phyloP scores from a whole-genome alignment of 2,329 filamentous ascomycete genomes.

The Ophiostoma novo-ulmi region DNA sequence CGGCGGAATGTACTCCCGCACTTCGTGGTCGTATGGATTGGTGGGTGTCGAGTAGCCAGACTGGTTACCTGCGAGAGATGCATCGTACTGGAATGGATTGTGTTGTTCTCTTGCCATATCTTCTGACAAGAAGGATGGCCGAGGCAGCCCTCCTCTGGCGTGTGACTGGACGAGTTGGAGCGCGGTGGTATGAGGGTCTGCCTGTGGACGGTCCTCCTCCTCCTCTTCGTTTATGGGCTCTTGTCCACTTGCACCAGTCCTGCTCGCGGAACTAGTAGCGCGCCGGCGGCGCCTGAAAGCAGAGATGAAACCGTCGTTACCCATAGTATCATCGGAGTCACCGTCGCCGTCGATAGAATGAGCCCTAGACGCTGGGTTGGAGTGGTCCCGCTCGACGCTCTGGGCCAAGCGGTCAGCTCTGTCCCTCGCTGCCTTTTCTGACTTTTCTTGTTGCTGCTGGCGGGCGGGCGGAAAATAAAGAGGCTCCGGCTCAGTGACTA shows the following conservation, averaged over 20 bases:
- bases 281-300: constrained; percentile 15
- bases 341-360: constrained; percentile 30
- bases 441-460: constrained; percentile 28
- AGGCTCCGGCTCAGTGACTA: constrained; percentile 20
- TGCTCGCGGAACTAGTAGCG: background rate
- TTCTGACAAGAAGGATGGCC: background rate
- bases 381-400: constrained; percentile 33
- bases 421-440: constrained; percentile 35
- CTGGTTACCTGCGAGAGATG: constrained; percentile 21
- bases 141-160: constrained; percentile 11
- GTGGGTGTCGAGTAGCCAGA: constrained; percentile 35
- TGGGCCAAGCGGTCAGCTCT: constrained; percentile 36
- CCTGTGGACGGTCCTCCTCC: background rate
- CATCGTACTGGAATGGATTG: constrained; percentile 26
- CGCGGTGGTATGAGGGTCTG: constrained; percentile 24
- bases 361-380: constrained; percentile 31
- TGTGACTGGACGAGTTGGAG: constrained; percentile 28
- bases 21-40: constrained; percentile 56
- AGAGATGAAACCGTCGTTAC: constrained; percentile 14
- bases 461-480: constrained; percentile 24
- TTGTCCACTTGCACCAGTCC: background rate
- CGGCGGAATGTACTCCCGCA: constrained; percentile 54
- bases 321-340: constrained; percentile 22
- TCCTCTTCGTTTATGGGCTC: constrained; percentile 3
- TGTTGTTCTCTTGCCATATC: background rate